Evolutionary conservation across 2,329 filamentous ascomycete species (phyloP).

Genomic region (Xylaria sp.): DNA sequence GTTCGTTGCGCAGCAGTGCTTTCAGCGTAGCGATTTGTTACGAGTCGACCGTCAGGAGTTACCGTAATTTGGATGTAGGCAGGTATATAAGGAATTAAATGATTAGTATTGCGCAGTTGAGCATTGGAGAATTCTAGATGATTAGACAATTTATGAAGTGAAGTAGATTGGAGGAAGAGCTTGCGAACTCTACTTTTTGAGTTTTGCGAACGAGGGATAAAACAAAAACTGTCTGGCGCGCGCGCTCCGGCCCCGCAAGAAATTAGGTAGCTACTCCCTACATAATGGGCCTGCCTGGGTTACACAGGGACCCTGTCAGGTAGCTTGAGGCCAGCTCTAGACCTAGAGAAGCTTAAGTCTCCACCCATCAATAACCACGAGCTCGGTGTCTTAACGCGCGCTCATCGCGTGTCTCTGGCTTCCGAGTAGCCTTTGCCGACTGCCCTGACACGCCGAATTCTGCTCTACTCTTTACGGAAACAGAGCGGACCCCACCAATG

Average conservation of each 20-base stretch:
- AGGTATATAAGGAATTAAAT: not conserved
- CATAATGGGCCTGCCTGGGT: not conserved
- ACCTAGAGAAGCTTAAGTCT: not conserved
- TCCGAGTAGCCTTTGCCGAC: conserved; percentile 4
- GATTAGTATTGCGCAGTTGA: conserved; percentile 4
- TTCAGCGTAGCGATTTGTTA: not conserved
- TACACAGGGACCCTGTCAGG: too few species aligned
- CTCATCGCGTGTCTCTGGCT: conserved; percentile 9
- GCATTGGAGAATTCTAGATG: not conserved
- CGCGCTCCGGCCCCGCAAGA: conserved; percentile 24
- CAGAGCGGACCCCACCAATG: conserved; percentile 43
- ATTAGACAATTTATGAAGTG: not conserved
- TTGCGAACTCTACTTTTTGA: conserved; percentile 5
- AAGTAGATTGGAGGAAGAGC: conserved; percentile 9
- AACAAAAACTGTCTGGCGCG: conserved; percentile 27
- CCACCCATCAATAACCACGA: conserved; percentile 7
- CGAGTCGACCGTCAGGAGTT: not conserved
- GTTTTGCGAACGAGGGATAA: conserved; percentile 30
- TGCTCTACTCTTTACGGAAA: not conserved
- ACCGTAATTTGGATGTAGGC: not conserved
- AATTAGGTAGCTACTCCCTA: too few species aligned
- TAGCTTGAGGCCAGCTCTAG: too few species aligned
- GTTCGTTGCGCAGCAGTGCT: conserved; percentile 12
- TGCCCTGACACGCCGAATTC: not conserved
- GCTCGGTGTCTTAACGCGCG: conserved; percentile 6